A percentile compares a stretch with the other conserved stretches of the same genome.
phyloP scores from a whole-genome alignment of 148 eudicot species.

The Spergularia marina region DNA sequence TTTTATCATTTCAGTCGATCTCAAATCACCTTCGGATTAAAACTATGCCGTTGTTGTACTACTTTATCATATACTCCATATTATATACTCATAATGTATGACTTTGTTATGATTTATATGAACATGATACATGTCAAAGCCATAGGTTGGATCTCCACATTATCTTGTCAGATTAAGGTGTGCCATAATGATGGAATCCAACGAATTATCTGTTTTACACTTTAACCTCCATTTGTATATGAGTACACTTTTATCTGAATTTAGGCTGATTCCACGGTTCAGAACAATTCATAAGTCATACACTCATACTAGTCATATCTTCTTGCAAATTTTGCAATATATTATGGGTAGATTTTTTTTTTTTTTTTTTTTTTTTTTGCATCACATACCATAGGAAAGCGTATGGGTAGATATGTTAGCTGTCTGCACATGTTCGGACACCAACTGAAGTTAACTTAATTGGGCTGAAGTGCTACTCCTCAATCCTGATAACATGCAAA shows the following conservation, averaged over 20 bases:
- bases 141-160: background rate
- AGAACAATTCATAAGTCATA: constrained; percentile 9
- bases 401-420: constrained; percentile 4
- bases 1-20: too few species aligned
- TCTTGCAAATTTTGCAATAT: constrained; percentile 1
- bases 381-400: too few species aligned
- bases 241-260: background rate
- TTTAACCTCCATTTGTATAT: background rate
- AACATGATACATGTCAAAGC: too few species aligned
- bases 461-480: background rate
- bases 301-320: background rate
- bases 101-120: too few species aligned
- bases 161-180: constrained; percentile 1
- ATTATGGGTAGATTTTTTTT: background rate
- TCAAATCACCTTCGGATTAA: too few species aligned
- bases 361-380: too few species aligned
- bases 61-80: too few species aligned
- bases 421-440: constrained; percentile 21
- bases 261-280: constrained; percentile 9
- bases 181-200: constrained; percentile 25
- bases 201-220: background rate
- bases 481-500: background rate
- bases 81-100: too few species aligned
- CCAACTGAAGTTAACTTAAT: background rate
- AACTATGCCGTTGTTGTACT: too few species aligned